phyloP scores from a whole-genome alignment of 1,284 basidiomycete species.

The Sporisorium iseilematis-ciliati region DNA sequence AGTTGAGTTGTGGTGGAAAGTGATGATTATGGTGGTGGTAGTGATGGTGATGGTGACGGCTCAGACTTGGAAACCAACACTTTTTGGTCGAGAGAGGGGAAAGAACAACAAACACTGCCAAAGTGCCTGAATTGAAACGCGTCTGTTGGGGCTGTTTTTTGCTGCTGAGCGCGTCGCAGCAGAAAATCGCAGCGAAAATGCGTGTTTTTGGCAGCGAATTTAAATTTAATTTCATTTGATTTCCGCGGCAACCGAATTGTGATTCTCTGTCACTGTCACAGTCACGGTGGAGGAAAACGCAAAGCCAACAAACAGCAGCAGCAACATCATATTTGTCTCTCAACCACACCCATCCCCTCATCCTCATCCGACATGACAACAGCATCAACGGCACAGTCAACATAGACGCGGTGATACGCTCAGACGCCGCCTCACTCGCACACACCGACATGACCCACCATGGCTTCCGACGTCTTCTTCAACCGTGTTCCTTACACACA shows the following conservation, averaged over 20 bases:
- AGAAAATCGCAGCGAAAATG: not conserved
- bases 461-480: slow-evolving; percentile 51
- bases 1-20: not conserved
- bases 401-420: not conserved
- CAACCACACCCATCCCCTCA: not conserved
- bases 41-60: slow-evolving; percentile 1
- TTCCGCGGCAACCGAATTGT: slow-evolving; percentile 3
- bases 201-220: not conserved
- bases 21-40: slow-evolving; percentile 15
- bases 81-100: not conserved
- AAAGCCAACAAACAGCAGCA: not conserved
- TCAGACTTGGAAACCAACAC: slow-evolving; percentile 16
- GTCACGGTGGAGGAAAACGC: slow-evolving; percentile 1
- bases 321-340: not conserved
- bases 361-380: not conserved
- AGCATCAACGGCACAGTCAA: not conserved
- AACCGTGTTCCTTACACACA: slow-evolving; percentile 39
- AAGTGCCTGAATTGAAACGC: slow-evolving; percentile 16
- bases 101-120: slow-evolving; percentile 33
- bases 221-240: slow-evolving; percentile 1
- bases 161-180: slow-evolving; percentile 20
- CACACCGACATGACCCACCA: slow-evolving; percentile 13
- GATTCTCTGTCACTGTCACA: too few species aligned
- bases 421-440: not conserved
- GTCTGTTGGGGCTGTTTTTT: slow-evolving; percentile 6